Evolutionary conservation across 495 filamentous ascomycete species (phyloP), one percentile per base, ranked within the genome.

Genomic region (Pyrenula aspistea): DNA sequence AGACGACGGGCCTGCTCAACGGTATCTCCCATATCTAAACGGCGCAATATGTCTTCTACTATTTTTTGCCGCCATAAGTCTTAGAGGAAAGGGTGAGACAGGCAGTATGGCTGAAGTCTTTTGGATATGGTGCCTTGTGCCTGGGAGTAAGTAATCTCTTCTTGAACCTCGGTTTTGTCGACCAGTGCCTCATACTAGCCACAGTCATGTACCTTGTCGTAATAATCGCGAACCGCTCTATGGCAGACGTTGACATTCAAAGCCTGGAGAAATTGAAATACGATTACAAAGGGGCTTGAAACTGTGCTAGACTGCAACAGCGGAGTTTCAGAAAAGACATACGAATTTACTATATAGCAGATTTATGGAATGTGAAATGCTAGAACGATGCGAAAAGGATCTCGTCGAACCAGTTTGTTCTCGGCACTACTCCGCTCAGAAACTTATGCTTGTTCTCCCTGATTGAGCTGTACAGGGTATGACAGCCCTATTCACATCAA

Each of bases 281-380:
- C 58, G 66, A 63, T 53, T 78, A 78, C 58, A 80, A 79, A 63
- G 77, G 77, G 48, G 77, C 74, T 25, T 79, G 55, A 60, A 42
- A 15, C 31, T 8, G 15, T 42, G 15, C 4, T 15, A 42, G 31
- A n/a, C n/a, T n/a, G n/a, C n/a, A n/a, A n/a, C n/a, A n/a, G n/a
- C n/a, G n/a, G n/a, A n/a, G n/a, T n/a, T n/a, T n/a, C n/a, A n/a
- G n/a, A n/a, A n/a, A n/a, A n/a, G n/a, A n/a, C n/a, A n/a, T n/a
- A n/a, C n/a, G n/a, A n/a, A n/a, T n/a, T n/a, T n/a, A n/a, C n/a
- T n/a, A n/a, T n/a, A n/a, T n/a, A n/a, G n/a, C n/a, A n/a, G n/a
- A n/a, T n/a, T n/a, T n/a, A n/a, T n/a, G n/a, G n/a, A n/a, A n/a
- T n/a, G n/a, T n/a, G n/a, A n/a, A n/a, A n/a, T n/a, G n/a, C n/a